Conservation (phyloP, 768 basidiomycete species). For the Lactifluus pinguis region DNA sequence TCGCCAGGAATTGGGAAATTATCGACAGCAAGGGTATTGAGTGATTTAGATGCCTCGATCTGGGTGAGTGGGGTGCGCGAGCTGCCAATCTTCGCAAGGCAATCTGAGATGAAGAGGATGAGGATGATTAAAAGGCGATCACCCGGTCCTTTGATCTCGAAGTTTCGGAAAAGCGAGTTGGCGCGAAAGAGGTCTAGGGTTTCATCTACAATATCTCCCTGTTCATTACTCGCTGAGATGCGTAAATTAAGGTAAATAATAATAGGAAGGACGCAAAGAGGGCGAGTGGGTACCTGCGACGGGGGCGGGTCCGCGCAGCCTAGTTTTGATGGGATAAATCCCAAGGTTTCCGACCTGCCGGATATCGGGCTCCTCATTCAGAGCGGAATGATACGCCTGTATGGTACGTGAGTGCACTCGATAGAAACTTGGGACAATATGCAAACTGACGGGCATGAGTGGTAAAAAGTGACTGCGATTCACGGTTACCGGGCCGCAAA, state of each 20-base stretch:
- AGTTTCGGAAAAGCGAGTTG: slow-evolving; percentile 98
- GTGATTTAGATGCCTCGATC: slow-evolving; percentile 77
- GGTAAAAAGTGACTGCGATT: background rate
- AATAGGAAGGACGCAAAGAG: slow-evolving; percentile 7
- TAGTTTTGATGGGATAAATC: slow-evolving; percentile 85
- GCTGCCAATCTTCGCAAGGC: slow-evolving; percentile 80
- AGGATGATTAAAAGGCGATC: slow-evolving; percentile 94
- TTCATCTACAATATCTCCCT: slow-evolving; percentile 91
- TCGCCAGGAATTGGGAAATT: slow-evolving; percentile 93
- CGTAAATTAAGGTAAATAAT: background rate
- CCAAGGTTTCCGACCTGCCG: slow-evolving; percentile 85
- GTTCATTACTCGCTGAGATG: slow-evolving; percentile 59
- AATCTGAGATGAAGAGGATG: slow-evolving; percentile 97
- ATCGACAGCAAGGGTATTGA: slow-evolving; percentile 91
- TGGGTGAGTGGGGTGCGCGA: slow-evolving; percentile 59
- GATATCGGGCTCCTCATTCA: slow-evolving; percentile 78
- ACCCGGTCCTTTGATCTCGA: slow-evolving; percentile 97
- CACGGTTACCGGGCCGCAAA: background rate
- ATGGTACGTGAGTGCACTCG: background rate
- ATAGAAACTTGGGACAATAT: background rate
- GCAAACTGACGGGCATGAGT: slow-evolving; percentile 23
- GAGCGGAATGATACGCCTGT: slow-evolving; percentile 93
- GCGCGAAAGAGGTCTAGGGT: slow-evolving; percentile 94
- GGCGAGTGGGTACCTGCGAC: slow-evolving; percentile 39
- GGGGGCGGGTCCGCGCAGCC: slow-evolving; percentile 87